phyloP scores from a whole-genome alignment of 495 filamentous ascomycete species.

The Aspergillus steynii region DNA sequence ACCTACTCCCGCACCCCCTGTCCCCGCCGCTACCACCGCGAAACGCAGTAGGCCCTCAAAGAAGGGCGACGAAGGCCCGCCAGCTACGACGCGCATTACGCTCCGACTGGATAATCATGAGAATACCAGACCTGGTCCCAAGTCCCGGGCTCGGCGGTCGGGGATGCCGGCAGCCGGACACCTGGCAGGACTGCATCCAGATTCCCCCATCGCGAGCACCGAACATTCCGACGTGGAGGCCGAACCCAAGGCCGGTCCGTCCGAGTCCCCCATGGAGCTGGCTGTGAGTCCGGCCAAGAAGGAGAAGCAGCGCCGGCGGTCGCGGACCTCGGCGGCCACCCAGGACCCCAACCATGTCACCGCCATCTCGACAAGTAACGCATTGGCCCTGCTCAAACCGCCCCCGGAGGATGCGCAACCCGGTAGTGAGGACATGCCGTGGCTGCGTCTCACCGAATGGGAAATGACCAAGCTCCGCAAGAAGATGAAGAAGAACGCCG shows the following conservation, averaged over 20 bases:
- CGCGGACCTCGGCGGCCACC: slow-evolving; percentile 44
- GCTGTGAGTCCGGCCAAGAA: slow-evolving; percentile 21
- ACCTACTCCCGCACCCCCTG: slow-evolving; percentile 55
- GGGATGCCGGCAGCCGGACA: slow-evolving; percentile 34
- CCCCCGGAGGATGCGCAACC: slow-evolving; percentile 73
- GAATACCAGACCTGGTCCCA: slow-evolving; percentile 23
- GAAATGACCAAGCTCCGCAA: slow-evolving; percentile 91
- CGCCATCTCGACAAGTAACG: slow-evolving; percentile 78
- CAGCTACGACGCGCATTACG: slow-evolving; percentile 58
- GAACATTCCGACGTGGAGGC: slow-evolving; percentile 46
- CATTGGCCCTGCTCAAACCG: slow-evolving; percentile 71
- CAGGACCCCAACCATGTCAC: slow-evolving; percentile 56
- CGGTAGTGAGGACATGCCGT: slow-evolving; percentile 79
- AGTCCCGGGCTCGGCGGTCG: slow-evolving; percentile 42
- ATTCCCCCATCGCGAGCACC: slow-evolving; percentile 49
- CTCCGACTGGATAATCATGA: slow-evolving; percentile 58
- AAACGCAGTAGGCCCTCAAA: slow-evolving; percentile 51
- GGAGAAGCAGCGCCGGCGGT: slow-evolving; percentile 49
- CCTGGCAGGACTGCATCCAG: slow-evolving; percentile 38
- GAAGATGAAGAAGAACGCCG: slow-evolving; percentile 98
- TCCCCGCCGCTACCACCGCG: slow-evolving; percentile 48
- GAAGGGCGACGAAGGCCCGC: slow-evolving; percentile 38
- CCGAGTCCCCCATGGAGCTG: slow-evolving; percentile 15
- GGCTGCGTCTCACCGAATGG: slow-evolving; percentile 86
- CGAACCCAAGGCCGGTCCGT: slow-evolving; percentile 18